phyloP scores from a whole-genome alignment of 208 protist species.

The Wallacemonas rigidus region DNA sequence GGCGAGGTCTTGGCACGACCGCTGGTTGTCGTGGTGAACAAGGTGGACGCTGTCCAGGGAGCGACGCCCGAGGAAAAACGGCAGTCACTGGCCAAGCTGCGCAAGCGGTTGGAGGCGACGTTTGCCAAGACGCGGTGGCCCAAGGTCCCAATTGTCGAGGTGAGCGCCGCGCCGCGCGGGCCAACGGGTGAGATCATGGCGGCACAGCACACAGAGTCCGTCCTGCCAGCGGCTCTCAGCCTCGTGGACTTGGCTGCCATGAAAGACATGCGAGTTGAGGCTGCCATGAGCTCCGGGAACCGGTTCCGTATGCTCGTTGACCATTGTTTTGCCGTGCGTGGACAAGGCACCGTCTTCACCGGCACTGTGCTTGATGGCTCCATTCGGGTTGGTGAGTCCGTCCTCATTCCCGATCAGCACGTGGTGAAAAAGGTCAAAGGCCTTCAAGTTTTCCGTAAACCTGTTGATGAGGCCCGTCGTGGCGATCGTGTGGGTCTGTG shows the following conservation, averaged over 20 bases:
- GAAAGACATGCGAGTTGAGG: slow-evolving; percentile 4
- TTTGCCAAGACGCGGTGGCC: slow-evolving; percentile 83
- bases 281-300: slow-evolving; percentile 15
- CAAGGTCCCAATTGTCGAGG: slow-evolving; percentile 61
- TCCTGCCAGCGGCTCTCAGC: slow-evolving; percentile 45
- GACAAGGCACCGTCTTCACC: slow-evolving; percentile 96
- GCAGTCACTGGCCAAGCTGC: slow-evolving; percentile 47
- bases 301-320: slow-evolving; percentile 96
- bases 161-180: slow-evolving; percentile 59
- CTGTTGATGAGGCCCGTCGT: slow-evolving; percentile 65
- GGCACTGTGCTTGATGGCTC: slow-evolving; percentile 93
- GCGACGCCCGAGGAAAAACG: slow-evolving; percentile 30
- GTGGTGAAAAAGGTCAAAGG: slow-evolving; percentile 90
- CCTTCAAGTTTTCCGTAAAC: slow-evolving; percentile 94
- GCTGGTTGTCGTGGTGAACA: slow-evolving; percentile 97
- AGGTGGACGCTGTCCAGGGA: slow-evolving; percentile 90
- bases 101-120: slow-evolving; percentile 44
- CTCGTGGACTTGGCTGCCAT: slow-evolving; percentile 32
- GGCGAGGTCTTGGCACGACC: slow-evolving; percentile 78
- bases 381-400: slow-evolving; percentile 73
- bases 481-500: slow-evolving; percentile 94
- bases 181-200: not conserved
- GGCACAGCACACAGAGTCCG: slow-evolving; percentile 33
- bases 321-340: slow-evolving; percentile 98
- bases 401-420: slow-evolving; percentile 91